These are phyloP conservation scores for Podospora sp. DNA, from an alignment of 495 filamentous ascomycete genomes.

Conservation along the genomic window DNA sequence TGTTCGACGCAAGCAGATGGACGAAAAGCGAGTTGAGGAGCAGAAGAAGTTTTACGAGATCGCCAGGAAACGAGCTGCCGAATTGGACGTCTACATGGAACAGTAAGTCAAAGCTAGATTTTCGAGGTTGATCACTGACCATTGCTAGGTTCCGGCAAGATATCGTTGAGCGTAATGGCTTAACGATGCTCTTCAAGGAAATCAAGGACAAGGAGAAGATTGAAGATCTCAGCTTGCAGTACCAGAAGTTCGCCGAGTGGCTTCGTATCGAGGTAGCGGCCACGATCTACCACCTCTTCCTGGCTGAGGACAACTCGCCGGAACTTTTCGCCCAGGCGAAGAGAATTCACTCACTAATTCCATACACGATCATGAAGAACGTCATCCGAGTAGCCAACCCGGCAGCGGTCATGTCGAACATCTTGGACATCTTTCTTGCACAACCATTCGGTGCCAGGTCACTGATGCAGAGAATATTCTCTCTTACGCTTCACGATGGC, in stretches of 20 bases:
- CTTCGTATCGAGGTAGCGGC: conserved; percentile 95
- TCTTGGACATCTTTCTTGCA: conserved; percentile 92
- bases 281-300: conserved; percentile 94
- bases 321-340: conserved; percentile 94
- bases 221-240: conserved; percentile 85
- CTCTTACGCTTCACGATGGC: conserved; percentile 86
- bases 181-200: conserved; percentile 91
- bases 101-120: conserved; percentile 56
- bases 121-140: not conserved
- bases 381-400: conserved; percentile 95
- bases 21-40: conserved; percentile 85
- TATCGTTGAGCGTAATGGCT: conserved; percentile 68
- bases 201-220: conserved; percentile 86
- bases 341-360: conserved; percentile 88
- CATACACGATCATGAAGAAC: conserved; percentile 92
- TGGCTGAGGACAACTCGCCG: conserved; percentile 96
- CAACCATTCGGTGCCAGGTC: conserved; percentile 91
- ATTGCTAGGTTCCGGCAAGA: conserved; percentile 55
- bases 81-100: conserved; percentile 98
- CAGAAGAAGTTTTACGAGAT: conserved; percentile 95
- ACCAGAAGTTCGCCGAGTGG: conserved; percentile 98
- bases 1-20: conserved; percentile 73
- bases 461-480: conserved; percentile 89
- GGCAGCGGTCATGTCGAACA: conserved; percentile 88
- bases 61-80: conserved; percentile 82